Percentiles rank a stretch among this genome's conserved stretches.
phyloP scores from a whole-genome alignment of 1,284 basidiomycete genomes.

The Austropuccinia psidii region DNA sequence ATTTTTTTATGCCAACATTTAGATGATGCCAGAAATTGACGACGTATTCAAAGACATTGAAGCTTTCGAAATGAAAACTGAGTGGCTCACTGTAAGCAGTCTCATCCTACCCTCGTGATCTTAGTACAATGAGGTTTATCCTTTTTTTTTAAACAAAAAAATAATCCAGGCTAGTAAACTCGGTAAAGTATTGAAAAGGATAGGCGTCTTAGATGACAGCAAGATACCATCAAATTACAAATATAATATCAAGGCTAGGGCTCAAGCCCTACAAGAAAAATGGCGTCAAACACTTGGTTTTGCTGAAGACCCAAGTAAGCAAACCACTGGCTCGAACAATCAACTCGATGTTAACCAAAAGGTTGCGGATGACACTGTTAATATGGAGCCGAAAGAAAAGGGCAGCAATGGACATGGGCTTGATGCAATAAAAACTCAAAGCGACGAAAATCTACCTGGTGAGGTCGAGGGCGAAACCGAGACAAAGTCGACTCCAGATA shows the following conservation, averaged over 20 bases:
- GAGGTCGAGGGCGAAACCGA: too few relatives aligned
- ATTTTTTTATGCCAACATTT: background rate
- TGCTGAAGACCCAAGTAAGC: constrained; percentile 5
- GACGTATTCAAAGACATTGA: constrained; percentile 35
- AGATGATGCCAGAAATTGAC: constrained; percentile 37
- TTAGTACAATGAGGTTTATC: background rate
- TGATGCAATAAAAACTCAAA: too few relatives aligned
- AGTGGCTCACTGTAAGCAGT: constrained; percentile 33
- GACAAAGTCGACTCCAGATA: too few relatives aligned
- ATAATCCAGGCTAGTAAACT: constrained; percentile 27
- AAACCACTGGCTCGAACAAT: too few relatives aligned
- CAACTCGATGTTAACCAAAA: too few relatives aligned
- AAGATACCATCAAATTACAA: constrained; percentile 23
- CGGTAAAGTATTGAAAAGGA: constrained; percentile 34
- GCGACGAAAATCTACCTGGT: too few relatives aligned
- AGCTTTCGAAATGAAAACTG: constrained; percentile 35
- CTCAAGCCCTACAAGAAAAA: constrained; percentile 32
- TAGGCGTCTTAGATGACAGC: constrained; percentile 23
- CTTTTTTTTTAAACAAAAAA: background rate
- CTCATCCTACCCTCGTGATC: background rate
- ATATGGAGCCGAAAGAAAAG: too few relatives aligned
- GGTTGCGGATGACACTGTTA: too few relatives aligned
- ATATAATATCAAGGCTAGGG: constrained; percentile 27
- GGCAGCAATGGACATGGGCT: too few relatives aligned
- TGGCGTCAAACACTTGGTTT: constrained; percentile 27